These are phyloP conservation scores for Suillus brevipes DNA, from an alignment of 768 basidiomycete genomes.

Conservation along the genomic window DNA sequence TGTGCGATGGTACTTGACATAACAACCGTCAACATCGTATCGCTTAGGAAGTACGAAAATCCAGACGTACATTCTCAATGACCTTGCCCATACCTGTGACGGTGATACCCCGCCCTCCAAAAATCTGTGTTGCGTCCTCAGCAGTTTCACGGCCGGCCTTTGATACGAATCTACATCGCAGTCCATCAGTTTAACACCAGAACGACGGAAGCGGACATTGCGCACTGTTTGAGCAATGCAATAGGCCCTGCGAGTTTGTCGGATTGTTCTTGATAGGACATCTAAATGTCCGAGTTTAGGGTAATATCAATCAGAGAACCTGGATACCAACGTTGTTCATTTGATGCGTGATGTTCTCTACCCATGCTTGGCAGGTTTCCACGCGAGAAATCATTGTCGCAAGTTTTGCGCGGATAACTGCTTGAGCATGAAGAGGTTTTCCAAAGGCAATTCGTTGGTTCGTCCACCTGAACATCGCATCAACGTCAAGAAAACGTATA, in stretches of 20 bases:
- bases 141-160: slow-evolving; percentile 51
- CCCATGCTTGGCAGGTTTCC: slow-evolving; percentile 85
- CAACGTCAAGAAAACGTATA: slow-evolving; percentile 12
- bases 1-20: slow-evolving; percentile 70
- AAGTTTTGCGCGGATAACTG: slow-evolving; percentile 87
- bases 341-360: slow-evolving; percentile 86
- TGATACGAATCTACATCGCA: slow-evolving; percentile 57
- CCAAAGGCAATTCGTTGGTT: slow-evolving; percentile 89
- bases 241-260: slow-evolving; percentile 87
- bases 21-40: neutral
- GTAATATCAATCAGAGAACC: neutral
- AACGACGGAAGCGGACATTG: slow-evolving; percentile 9
- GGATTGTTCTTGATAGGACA: slow-evolving; percentile 84
- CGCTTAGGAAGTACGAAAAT: neutral
- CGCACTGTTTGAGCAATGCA: slow-evolving; percentile 85
- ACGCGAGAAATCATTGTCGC: slow-evolving; percentile 88
- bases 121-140: slow-evolving; percentile 78
- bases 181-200: slow-evolving; percentile 6
- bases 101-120: slow-evolving; percentile 88
- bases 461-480: slow-evolving; percentile 63
- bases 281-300: slow-evolving; percentile 44
- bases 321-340: slow-evolving; percentile 74
- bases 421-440: slow-evolving; percentile 76
- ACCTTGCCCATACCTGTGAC: slow-evolving; percentile 83
- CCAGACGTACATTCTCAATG: slow-evolving; percentile 68